These are phyloP conservation scores for Thuidium tamariscinum DNA, from an alignment of 225 moss, liverwort and hornwort species.

Conservation along the genomic window DNA sequence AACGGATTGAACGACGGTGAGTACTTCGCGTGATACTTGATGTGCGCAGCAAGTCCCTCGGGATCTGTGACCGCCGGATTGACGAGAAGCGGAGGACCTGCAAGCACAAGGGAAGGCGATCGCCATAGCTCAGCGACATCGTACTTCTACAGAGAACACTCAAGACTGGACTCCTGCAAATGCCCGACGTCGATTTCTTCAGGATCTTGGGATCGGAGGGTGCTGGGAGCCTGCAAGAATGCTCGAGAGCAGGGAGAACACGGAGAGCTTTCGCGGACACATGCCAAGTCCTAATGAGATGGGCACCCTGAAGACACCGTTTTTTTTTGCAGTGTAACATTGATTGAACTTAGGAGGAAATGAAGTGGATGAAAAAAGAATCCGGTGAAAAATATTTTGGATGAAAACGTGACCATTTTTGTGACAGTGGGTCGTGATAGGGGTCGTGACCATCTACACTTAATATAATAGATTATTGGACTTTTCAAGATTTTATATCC, in stretches of 20 bases:
- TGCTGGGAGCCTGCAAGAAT: neutral
- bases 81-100: constrained; percentile 18
- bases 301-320: too few species aligned
- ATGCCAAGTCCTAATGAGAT: too few species aligned
- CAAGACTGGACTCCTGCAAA: neutral
- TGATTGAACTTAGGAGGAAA: too few species aligned
- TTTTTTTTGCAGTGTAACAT: too few species aligned
- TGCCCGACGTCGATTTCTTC: neutral
- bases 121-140: neutral
- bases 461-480: too few species aligned
- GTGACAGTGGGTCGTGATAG: too few species aligned
- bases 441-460: too few species aligned
- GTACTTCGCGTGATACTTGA: constrained; percentile 74
- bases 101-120: neutral
- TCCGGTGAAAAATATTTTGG: too few species aligned
- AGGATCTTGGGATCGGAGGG: neutral
- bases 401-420: too few species aligned
- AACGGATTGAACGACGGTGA: constrained; percentile 53
- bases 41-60: constrained; percentile 49
- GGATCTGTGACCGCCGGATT: constrained; percentile 54
- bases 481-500: neutral
- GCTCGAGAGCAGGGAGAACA: neutral
- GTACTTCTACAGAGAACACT: neutral
- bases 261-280: neutral
- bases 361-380: too few species aligned